Evolutionary conservation across 331 rosid species (phyloP), one percentile per base, ranked within the genome.

Genomic region (Spiraea crenata): DNA sequence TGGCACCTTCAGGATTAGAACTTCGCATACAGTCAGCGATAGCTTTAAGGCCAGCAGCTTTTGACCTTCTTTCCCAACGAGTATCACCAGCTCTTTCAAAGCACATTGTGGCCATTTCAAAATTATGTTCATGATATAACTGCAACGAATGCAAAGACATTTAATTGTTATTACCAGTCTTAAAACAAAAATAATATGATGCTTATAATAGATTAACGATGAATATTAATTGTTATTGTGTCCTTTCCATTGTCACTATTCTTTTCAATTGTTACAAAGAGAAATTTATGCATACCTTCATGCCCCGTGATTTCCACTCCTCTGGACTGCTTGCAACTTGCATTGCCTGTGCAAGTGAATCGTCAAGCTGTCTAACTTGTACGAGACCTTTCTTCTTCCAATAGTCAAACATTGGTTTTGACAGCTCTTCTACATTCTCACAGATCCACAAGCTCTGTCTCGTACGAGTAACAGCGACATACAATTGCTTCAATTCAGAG

Each of bases 381-480:
- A 89, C 87, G 25, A 89, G 85, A 73, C 86, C 20, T 56, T 85
- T 85, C 77, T 75, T 84, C 63, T 60, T 79, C 97, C 96, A 91
- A 56, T 85, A 91, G 54, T 91, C 88, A 81, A 87, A 89, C 79
- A 89, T 66, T 0, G 97, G 96, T 59, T 15, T 68, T 3, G 68
- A 81, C 20, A 79, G 63, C 34, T 42, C 60, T 13, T 76, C 77
- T 15, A 25, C 20, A 67, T 73, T 82, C 74, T 91, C 96, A 58
- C 82, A 85, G 5, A 91, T 82, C 97, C 96, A 91, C 52, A 91
- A 73, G 47, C 97, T 79, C 35, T 91, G 91, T 77, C 86, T 87
- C 8, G 97, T 85, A 12, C 92, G 90, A 31, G 96, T 85, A 12
- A 91, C 76, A 59, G 97, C 91, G n/a, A 91, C 97, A 73, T 89